Evolutionary conservation across 169 alveolate genomes (phyloP), one percentile per base, ranked within the genome.

Genomic region (Eimeria tenella): DNA sequence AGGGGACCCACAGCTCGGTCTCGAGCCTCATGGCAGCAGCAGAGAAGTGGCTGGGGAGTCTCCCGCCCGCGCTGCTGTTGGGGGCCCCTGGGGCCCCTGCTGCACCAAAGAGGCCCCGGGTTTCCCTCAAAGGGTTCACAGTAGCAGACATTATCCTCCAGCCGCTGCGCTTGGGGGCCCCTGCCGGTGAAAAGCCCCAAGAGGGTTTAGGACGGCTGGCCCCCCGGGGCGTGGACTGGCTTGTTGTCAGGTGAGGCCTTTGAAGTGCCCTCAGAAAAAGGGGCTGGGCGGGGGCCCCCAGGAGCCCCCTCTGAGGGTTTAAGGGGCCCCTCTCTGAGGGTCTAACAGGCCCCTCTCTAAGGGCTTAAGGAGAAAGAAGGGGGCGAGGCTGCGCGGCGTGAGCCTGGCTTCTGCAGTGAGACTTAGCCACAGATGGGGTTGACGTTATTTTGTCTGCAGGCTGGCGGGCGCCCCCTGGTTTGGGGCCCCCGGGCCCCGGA

Each of bases 141-240:
- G 84, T 74, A 11, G 84, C 42, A n/a, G 84, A 49, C 84, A 7
- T 74, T 53, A 13, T 74, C 58, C 62, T 74, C 23, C 62, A 25
- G 84, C 84, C 84, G 10, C 21, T 68, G 84, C 84, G 60, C 15
- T 25, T 23, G 6, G 60, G 58, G 19, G 31, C 84, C 23, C 58
- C 19, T 13, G 58, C 49, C 4, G 81, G 52, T 1, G 53, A 17
- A 6, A 50, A 17, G 11, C 42, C 42, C 42, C 42, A 31, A 31
- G 42, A 31, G 42, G 42, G 42, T 31, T 31, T 31, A 31, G 42
- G 42, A 31, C 4, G 42, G 42, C 4, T 0, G 4, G 21, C 81
- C 10, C 52, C 49, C 21, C 52, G 42, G 52, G 4, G 81, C 81
- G 31, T n/a, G 52, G 11, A 31, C 81, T 70, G 81, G 81, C 81